Conservation (phyloP, 106 monocot species). For the Dendrobium huoshanense region DNA sequence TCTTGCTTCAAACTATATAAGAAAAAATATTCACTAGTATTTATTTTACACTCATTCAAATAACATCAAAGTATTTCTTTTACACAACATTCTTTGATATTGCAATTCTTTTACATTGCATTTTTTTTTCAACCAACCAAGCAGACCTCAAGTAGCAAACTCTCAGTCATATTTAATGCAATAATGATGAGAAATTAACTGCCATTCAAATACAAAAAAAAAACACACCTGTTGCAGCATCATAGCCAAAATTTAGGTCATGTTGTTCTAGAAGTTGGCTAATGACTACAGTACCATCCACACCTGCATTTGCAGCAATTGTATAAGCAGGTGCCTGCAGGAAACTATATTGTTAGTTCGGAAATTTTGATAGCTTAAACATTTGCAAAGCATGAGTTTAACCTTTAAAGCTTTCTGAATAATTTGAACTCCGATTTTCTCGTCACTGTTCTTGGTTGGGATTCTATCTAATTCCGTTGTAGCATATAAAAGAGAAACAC, state of each 20-base stretch:
- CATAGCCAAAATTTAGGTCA: constrained; percentile 69
- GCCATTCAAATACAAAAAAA: neutral
- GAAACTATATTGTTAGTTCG: constrained; percentile 9
- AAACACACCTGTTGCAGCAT: constrained; percentile 74
- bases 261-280: constrained; percentile 79
- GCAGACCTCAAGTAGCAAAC: too few species aligned
- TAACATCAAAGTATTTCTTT: too few species aligned
- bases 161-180: too few species aligned
- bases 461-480: constrained; percentile 40
- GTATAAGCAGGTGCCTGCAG: constrained; percentile 62
- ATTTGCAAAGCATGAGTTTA: neutral
- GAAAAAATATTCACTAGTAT: too few species aligned
- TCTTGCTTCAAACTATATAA: too few species aligned
- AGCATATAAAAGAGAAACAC: constrained; percentile 83
- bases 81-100: too few species aligned
- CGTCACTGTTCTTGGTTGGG: constrained; percentile 53
- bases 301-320: constrained; percentile 64
- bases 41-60: too few species aligned
- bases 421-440: constrained; percentile 79
- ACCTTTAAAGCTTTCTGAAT: constrained; percentile 84
- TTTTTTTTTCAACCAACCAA: too few species aligned
- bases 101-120: too few species aligned
- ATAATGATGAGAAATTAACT: constrained; percentile 3
- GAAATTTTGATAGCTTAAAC: neutral
- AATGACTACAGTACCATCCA: constrained; percentile 55